Percentiles rank a stretch among this genome's conserved stretches.
phyloP scores from a whole-genome alignment of 2,329 filamentous ascomycete genomes.

The Dactylellina haptotyla region DNA sequence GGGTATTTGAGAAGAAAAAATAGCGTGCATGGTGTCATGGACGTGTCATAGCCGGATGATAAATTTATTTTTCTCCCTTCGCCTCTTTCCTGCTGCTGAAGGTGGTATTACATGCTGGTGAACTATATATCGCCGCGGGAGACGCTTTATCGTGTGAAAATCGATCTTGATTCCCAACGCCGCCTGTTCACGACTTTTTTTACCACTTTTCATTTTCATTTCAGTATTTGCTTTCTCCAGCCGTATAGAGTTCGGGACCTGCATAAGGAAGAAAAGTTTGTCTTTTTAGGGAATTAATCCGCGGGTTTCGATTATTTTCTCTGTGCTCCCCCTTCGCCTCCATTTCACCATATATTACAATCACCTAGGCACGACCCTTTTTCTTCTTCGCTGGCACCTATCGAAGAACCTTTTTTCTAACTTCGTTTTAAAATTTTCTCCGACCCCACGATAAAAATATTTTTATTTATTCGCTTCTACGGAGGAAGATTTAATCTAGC shows the following conservation, averaged over 20 bases:
- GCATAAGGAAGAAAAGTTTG: conserved; percentile 18
- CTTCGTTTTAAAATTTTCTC: neutral
- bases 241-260: conserved; percentile 21
- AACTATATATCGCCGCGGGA: conserved; percentile 8
- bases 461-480: conserved; percentile 8
- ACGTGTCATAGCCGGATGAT: conserved; percentile 19
- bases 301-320: neutral
- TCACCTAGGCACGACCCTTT: conserved; percentile 12
- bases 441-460: conserved; percentile 3
- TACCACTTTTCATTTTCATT: neutral
- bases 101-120: neutral
- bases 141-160: conserved; percentile 11
- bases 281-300: conserved; percentile 12
- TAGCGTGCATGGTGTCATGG: conserved; percentile 25
- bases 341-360: conserved; percentile 4
- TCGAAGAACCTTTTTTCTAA: neutral
- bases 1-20: neutral
- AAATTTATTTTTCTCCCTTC: conserved; percentile 12
- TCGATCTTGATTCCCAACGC: conserved; percentile 32
- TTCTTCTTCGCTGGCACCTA: neutral
- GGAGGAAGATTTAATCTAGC: conserved; percentile 13
- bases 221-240: too few species aligned
- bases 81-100: conserved; percentile 1
- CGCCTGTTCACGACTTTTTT: neutral
- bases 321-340: neutral